Percentiles rank a stretch among this genome's conserved stretches.
Conservation (phyloP, 768 basidiomycete species). For the Mycena alexandri region DNA sequence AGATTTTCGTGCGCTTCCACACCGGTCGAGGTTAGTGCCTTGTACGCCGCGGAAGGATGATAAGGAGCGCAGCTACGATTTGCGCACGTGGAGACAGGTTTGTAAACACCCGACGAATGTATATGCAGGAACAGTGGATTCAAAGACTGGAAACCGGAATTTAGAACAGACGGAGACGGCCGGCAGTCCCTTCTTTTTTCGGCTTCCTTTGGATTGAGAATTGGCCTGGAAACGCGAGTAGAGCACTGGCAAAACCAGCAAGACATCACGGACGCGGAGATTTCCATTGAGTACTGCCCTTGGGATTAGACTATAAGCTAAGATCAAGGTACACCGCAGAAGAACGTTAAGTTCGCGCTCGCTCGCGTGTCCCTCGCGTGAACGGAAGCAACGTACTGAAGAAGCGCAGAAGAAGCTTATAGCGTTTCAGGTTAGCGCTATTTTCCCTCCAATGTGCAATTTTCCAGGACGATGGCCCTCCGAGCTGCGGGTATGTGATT, state of each 20-base stretch:
- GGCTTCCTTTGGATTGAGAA: background rate
- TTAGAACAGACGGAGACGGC: slow-evolving; percentile 7
- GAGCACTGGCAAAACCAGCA: too few species aligned
- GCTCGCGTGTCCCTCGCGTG: slow-evolving; percentile 36
- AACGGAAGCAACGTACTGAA: slow-evolving; percentile 34
- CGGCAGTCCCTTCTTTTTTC: background rate
- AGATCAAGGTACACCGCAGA: slow-evolving; percentile 31
- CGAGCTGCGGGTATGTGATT: background rate
- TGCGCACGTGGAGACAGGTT: slow-evolving; percentile 31
- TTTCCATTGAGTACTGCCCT: slow-evolving; percentile 16
- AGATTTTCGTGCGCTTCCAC: slow-evolving; percentile 33
- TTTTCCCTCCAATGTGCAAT: background rate
- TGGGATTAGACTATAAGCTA: slow-evolving; percentile 20
- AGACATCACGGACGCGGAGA: background rate
- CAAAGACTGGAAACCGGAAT: slow-evolving; percentile 14
- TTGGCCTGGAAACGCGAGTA: background rate
- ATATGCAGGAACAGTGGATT: slow-evolving; percentile 20
- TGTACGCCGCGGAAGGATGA: slow-evolving; percentile 29
- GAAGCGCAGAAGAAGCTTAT: slow-evolving; percentile 27
- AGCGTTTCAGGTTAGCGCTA: slow-evolving; percentile 26
- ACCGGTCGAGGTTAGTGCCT: slow-evolving; percentile 20
- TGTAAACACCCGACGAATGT: slow-evolving; percentile 25
- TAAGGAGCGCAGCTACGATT: slow-evolving; percentile 18
- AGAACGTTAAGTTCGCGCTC: slow-evolving; percentile 5
- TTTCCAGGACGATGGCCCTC: slow-evolving; percentile 10